Base-by-base conservation (phyloP, 2,329 filamentous ascomycete genomes). In the Dryadomyces sulphureus region DNA sequence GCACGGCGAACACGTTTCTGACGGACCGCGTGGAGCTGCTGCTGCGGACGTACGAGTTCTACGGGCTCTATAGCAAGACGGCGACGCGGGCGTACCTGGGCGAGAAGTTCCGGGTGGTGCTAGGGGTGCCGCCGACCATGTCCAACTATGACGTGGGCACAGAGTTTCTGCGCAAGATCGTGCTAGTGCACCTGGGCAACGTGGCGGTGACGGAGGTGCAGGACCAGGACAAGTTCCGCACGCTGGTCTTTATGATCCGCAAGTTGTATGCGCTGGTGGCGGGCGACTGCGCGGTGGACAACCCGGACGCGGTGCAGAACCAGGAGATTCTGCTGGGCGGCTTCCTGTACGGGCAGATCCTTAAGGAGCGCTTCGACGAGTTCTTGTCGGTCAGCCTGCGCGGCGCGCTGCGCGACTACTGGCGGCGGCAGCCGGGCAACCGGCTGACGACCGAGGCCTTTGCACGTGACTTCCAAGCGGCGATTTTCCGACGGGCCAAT, bases 231-330 rank as follows among this genome's bases (percentile, higher is more conserved):
- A 98, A 98, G 64, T 96, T 94, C 67, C 82, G 84, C 54, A 79
- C 94, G 76, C 68, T 96, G 39, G 70, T 96, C 38, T 93, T 96
- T 66, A 96, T 96, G 89, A 84, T 89, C 56, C 76, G 90, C 53
- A 98, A 98, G 63, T 75, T 98, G 27, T 98, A 98, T 59, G 78
- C 89, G 14, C 70, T 98, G 42, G 90, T 92, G 8, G 88, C 89
- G 50, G 89, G 90, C 47, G 90, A 95, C 53, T 96, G 90, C 60
- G 75, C 87, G 5, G 79, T 89, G 5, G 92, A 98, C 67, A 96
- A 98, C 58, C 90, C 92, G 1, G 92, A 98, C 73, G 87, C 92
- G 11, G 82, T 95, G 17, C 89, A 94, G 57, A 94, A 93, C 62
- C 92, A 98, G 59, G 92, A 98, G 63, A 82, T 96, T 48, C 70